Conservation (phyloP, 768 basidiomycete genomes). For the Suillus discolor region DNA sequence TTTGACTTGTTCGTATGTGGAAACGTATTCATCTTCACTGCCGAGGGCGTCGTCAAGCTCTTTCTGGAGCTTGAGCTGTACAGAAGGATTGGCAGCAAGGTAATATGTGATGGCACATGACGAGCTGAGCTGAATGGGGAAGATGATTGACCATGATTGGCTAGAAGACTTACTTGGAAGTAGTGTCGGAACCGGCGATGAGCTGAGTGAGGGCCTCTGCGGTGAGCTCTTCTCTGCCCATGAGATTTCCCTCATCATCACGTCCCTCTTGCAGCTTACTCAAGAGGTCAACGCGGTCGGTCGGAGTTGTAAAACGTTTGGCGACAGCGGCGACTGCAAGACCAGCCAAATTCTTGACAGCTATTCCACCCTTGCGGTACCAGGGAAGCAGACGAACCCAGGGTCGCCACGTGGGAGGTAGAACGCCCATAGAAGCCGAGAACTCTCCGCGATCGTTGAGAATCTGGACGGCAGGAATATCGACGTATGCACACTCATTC, state of each 20-base stretch:
- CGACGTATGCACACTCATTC: constrained; percentile 45
- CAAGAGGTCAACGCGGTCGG: constrained; percentile 79
- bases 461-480: constrained; percentile 82
- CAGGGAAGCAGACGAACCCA: constrained; percentile 69
- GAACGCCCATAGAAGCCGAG: constrained; percentile 79
- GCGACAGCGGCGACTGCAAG: constrained; percentile 81
- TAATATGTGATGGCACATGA: constrained; percentile 89
- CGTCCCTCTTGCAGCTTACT: constrained; percentile 78
- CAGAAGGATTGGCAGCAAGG: constrained; percentile 66
- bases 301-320: constrained; percentile 66
- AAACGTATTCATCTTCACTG: constrained; percentile 59
- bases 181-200: constrained; percentile 91
- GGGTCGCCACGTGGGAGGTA: constrained; percentile 74
- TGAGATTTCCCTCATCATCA: constrained; percentile 76
- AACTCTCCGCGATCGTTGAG: constrained; percentile 88
- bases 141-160: constrained; percentile 6
- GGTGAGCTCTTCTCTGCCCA: constrained; percentile 83
- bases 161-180: constrained; percentile 70
- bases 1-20: constrained; percentile 71
- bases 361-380: constrained; percentile 67
- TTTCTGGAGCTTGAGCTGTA: constrained; percentile 70
- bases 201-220: constrained; percentile 87
- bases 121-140: constrained; percentile 51
- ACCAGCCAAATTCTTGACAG: constrained; percentile 75
- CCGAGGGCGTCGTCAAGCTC: constrained; percentile 69